Conservation (phyloP, 1,284 basidiomycete species). For the Cryptococcus sp. region DNA sequence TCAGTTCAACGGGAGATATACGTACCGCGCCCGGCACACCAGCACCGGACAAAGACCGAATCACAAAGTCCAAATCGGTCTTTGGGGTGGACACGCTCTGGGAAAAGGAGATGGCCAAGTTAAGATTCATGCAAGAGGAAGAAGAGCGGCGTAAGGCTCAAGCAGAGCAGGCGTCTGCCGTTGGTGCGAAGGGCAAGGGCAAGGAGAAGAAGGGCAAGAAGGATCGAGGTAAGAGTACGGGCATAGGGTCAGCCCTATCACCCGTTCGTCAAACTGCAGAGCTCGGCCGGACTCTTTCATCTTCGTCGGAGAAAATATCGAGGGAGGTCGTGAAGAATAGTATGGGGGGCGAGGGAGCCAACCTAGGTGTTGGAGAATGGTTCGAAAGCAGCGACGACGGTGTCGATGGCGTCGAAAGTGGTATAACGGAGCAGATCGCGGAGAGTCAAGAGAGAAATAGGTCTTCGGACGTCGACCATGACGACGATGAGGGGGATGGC, state of each 20-base stretch:
- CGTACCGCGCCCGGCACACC: constrained; percentile 4
- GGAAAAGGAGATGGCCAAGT: constrained; percentile 50
- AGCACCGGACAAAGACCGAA: constrained; percentile 10
- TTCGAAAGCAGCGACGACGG: neutral
- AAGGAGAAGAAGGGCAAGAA: constrained; percentile 16
- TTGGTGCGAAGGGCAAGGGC: constrained; percentile 23
- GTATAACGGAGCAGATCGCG: neutral
- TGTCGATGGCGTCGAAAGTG: neutral
- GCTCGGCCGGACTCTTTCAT: constrained; percentile 18
- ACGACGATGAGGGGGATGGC: neutral
- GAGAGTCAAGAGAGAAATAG: neutral
- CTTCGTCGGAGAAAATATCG: constrained; percentile 6
- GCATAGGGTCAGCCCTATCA: constrained; percentile 19
- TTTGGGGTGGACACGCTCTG: constrained; percentile 52
- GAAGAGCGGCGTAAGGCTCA: constrained; percentile 16
- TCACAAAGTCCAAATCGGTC: constrained; percentile 43
- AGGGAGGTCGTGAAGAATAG: neutral
- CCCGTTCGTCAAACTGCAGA: constrained; percentile 13
- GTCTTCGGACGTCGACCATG: neutral
- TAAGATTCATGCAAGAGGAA: constrained; percentile 39
- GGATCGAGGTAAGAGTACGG: constrained; percentile 12
- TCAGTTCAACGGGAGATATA: constrained; percentile 11
- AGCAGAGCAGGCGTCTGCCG: neutral
- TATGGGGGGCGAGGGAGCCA: neutral
- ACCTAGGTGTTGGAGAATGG: neutral